These are phyloP conservation scores for Mortierella sp. DNA, from an alignment of 371 early-diverging fungal species.

Conservation along the genomic window DNA sequence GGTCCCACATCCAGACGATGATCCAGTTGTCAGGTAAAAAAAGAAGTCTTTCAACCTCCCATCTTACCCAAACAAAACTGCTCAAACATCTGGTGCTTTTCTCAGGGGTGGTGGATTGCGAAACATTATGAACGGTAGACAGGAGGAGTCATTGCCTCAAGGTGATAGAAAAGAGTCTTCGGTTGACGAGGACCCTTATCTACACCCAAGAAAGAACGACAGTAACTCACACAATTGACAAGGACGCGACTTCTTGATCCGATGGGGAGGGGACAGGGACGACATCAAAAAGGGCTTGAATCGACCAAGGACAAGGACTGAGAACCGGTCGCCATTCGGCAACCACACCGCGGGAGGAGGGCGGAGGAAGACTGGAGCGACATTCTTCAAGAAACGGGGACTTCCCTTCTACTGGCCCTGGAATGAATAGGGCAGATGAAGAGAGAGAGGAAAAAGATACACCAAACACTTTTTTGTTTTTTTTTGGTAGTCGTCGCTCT, in stretches of 20 bases:
- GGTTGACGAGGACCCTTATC: constrained; percentile 53
- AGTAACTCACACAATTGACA: constrained; percentile 42
- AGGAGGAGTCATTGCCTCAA: constrained; percentile 45
- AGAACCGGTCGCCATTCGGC: neutral
- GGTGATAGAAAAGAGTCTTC: constrained; percentile 32
- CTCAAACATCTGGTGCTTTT: constrained; percentile 38
- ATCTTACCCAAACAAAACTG: constrained; percentile 15
- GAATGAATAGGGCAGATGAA: constrained; percentile 4
- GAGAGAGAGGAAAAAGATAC: constrained; percentile 26
- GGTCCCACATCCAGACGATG: constrained; percentile 42
- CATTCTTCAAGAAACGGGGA: constrained; percentile 20
- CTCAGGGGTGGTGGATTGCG: constrained; percentile 18
- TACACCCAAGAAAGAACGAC: constrained; percentile 41
- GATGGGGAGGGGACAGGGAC: neutral
- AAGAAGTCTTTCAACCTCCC: neutral
- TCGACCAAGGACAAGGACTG: neutral
- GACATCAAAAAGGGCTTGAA: neutral
- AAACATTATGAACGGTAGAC: neutral
- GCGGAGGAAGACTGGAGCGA: constrained; percentile 8
- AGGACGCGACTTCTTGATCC: constrained; percentile 2
- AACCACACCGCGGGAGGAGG: neutral
- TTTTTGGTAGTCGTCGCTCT: neutral
- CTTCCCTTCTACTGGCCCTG: constrained; percentile 9
- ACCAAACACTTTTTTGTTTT: constrained; percentile 41
- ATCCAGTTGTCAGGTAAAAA: constrained; percentile 28